Evolutionary conservation across 2,329 filamentous ascomycete species (phyloP), one percentile per base, ranked within the genome.

Genomic region (Periconia digitata): DNA sequence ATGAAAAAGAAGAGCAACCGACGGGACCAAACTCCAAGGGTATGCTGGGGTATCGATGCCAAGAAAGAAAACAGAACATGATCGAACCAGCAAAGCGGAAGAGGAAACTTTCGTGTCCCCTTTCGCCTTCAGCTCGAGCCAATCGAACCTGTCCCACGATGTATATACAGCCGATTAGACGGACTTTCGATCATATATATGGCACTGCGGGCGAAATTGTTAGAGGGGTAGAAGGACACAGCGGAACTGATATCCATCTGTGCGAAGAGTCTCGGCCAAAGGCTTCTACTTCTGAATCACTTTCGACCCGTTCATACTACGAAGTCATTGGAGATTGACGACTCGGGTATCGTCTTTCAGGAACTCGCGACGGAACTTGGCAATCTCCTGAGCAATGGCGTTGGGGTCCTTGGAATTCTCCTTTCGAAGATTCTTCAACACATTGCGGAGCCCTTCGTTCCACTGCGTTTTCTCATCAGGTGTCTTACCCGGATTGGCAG

Each of bases 401-500:
- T 72, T 68, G 12, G 67, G 66, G 54, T 74, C 68, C 43, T 67
- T 69, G 50, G 65, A 67, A 50, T 66, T 63, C 17, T 62, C 60
- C 49, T 67, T 59, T 32, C 70, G 69, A 15, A 74, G 60, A 18
- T 66, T 62, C 40, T 69, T 70, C 15, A 74, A 55, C 12, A 74
- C 66, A 36, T 54, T 51, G 40, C 64, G 68, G 37, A 74, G 54
- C 32, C 70, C 72, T 36, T 66, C 62, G 23, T 67, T 71, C 70
- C 70, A 74, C 52, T 77, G 76, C 47, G 78, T 75, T 65, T 81
- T 81, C 53, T 85, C 79, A 49, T 84, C 80, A 57, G 80, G 80
- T 36, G 77, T 80, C 64, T 83, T 85, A 55, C 83, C 83, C 53
- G 71, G 70, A 35, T 85, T 83, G 38, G 83, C 79, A 40, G 80